Percentiles rank a stretch among this genome's conserved stretches.
phyloP scores from a whole-genome alignment of 768 basidiomycete genomes.

The Auriculariales sp. region DNA sequence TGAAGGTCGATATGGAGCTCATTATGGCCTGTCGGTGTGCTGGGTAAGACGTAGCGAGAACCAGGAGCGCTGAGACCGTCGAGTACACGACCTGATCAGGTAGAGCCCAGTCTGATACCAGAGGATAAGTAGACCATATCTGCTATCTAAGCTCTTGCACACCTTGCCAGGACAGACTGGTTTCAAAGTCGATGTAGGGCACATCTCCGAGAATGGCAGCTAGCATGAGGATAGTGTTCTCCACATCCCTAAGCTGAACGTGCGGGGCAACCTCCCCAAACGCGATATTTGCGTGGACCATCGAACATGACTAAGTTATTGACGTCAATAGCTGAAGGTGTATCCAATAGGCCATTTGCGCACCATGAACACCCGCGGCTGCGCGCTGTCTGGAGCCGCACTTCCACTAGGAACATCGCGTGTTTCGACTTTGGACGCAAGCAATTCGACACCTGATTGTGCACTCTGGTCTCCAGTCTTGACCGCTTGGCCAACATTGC shows the following conservation, averaged over 20 bases:
- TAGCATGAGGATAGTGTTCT: slow-evolving; percentile 42
- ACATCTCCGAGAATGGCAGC: slow-evolving; percentile 57
- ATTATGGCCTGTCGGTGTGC: slow-evolving; percentile 36
- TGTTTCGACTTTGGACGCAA: slow-evolving; percentile 47
- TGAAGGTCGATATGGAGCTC: slow-evolving; percentile 46
- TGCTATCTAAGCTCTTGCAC: neutral
- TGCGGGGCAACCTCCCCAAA: slow-evolving; percentile 67
- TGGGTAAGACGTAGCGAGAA: slow-evolving; percentile 40
- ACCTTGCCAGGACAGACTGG: slow-evolving; percentile 72
- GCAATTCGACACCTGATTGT: slow-evolving; percentile 34
- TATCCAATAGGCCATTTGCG: slow-evolving; percentile 8
- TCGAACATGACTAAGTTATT: slow-evolving; percentile 41
- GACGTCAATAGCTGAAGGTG: slow-evolving; percentile 2
- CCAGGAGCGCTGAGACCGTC: slow-evolving; percentile 61
- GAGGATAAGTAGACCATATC: neutral
- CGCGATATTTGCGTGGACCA: slow-evolving; percentile 68
- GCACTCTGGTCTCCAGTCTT: slow-evolving; percentile 24
- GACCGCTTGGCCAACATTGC: slow-evolving; percentile 29
- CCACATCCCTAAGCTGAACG: slow-evolving; percentile 40
- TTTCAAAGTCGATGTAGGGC: slow-evolving; percentile 65
- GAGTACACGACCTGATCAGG: slow-evolving; percentile 76
- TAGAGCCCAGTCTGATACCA: slow-evolving; percentile 60
- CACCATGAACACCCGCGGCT: slow-evolving; percentile 44
- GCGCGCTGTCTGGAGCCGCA: slow-evolving; percentile 15
- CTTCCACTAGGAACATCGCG: slow-evolving; percentile 12